These are phyloP conservation scores for Ophiostoma ips DNA, from an alignment of 2,329 filamentous ascomycete genomes.

Conservation along the genomic window DNA sequence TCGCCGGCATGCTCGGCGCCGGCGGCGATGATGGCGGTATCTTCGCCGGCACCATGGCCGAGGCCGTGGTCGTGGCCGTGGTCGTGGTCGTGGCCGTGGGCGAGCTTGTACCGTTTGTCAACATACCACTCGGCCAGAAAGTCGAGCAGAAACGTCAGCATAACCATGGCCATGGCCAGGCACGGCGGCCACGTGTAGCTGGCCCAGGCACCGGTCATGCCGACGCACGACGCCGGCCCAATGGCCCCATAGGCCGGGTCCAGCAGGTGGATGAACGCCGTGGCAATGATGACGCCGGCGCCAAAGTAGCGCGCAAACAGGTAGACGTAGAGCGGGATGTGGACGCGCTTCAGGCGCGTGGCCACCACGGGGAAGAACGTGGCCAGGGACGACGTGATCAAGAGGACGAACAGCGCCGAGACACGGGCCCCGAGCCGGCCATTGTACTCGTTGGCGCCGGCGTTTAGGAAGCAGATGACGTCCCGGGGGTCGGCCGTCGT, in stretches of 20 bases:
- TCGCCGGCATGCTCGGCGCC: not conserved
- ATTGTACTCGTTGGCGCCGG: slow-evolving; percentile 36
- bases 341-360: slow-evolving; percentile 38
- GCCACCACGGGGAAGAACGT: slow-evolving; percentile 57
- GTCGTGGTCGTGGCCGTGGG: slow-evolving; percentile 27
- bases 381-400: slow-evolving; percentile 44
- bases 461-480: slow-evolving; percentile 36
- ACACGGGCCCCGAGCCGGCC: slow-evolving; percentile 50
- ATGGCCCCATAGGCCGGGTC: slow-evolving; percentile 67
- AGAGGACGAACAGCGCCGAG: slow-evolving; percentile 62
- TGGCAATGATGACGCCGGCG: slow-evolving; percentile 85
- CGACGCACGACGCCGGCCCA: slow-evolving; percentile 25
- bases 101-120: slow-evolving; percentile 34
- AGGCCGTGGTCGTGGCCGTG: slow-evolving; percentile 26
- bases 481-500: slow-evolving; percentile 25
- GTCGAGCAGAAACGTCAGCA: slow-evolving; percentile 80
- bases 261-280: slow-evolving; percentile 82
- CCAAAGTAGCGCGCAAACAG: slow-evolving; percentile 85
- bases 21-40: slow-evolving; percentile 25
- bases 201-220: slow-evolving; percentile 40
- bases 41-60: slow-evolving; percentile 29
- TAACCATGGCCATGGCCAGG: slow-evolving; percentile 74
- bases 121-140: slow-evolving; percentile 68
- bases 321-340: slow-evolving; percentile 51
- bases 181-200: slow-evolving; percentile 71